Percentiles rank a stretch among this genome's conserved stretches.
phyloP scores from a whole-genome alignment of 1,284 basidiomycete genomes.

The Papiliotrema laurentii region DNA sequence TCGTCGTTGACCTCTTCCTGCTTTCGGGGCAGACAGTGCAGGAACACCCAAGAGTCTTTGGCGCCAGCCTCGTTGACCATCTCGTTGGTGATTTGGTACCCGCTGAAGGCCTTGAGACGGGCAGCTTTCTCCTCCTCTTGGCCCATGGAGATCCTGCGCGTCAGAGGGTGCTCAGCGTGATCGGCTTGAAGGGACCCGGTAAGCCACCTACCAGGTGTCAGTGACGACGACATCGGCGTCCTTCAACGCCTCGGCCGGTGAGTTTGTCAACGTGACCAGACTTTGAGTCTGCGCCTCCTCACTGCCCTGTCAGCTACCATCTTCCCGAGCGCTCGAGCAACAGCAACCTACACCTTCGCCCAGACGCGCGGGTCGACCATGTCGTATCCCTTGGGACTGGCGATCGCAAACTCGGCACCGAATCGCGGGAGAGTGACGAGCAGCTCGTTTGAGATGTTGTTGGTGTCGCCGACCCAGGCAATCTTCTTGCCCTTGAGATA shows the following conservation, averaged over 20 bases:
- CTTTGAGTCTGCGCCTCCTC: conserved; percentile 39
- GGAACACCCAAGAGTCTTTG: conserved; percentile 85
- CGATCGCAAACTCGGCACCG: conserved; percentile 81
- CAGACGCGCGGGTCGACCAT: conserved; percentile 72
- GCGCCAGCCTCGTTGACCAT: conserved; percentile 75
- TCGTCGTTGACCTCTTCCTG: conserved; percentile 90
- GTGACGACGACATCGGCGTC: conserved; percentile 92
- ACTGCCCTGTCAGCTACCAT: conserved; percentile 19
- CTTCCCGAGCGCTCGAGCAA: neutral
- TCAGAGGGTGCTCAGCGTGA: neutral
- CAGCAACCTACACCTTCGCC: conserved; percentile 58
- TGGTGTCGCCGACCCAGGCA: conserved; percentile 91
- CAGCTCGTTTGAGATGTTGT: conserved; percentile 97
- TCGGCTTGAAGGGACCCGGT: neutral
- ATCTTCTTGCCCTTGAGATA: conserved; percentile 60
- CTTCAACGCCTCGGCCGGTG: conserved; percentile 76
- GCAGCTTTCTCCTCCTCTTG: conserved; percentile 93
- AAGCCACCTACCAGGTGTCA: conserved; percentile 77
- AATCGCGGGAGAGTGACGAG: conserved; percentile 88
- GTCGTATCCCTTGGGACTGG: conserved; percentile 63
- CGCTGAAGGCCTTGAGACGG: conserved; percentile 78
- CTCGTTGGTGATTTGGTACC: conserved; percentile 90
- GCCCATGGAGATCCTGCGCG: conserved; percentile 92
- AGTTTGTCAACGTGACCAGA: conserved; percentile 42
- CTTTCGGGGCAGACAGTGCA: conserved; percentile 94